phyloP scores from a whole-genome alignment of 169 alveolate species.

The Cystoisospora suis region DNA sequence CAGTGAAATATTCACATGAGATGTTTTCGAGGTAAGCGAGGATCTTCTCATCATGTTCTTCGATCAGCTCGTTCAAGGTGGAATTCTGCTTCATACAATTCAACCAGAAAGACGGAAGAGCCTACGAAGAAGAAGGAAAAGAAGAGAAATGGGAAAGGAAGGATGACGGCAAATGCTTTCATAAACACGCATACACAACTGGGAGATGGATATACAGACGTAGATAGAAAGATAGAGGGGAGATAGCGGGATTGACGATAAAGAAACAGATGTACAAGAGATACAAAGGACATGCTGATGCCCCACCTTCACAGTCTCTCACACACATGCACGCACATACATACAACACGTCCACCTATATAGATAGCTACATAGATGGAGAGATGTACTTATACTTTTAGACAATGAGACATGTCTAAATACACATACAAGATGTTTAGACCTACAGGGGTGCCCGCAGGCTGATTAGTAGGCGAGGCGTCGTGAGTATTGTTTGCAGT shows the following conservation, averaged over 20 bases:
- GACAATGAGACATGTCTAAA: not conserved
- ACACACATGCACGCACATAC: not conserved
- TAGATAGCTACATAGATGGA: not conserved
- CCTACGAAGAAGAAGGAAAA: not conserved
- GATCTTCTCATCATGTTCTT: slow-evolving; percentile 69
- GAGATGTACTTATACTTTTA: not conserved
- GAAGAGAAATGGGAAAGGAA: not conserved
- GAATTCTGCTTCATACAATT: slow-evolving; percentile 65
- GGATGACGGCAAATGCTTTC: not conserved
- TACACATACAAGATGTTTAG: not conserved
- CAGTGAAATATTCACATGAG: slow-evolving; percentile 64
- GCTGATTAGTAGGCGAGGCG: not conserved
- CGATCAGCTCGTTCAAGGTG: slow-evolving; percentile 67
- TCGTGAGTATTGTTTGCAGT: not conserved
- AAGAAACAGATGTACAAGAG: too few species aligned
- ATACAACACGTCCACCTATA: not conserved
- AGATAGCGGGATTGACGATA: not conserved
- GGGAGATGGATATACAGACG: not conserved
- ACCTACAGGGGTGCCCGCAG: not conserved
- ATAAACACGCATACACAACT: not conserved
- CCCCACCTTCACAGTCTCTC: not conserved
- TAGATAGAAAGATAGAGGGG: not conserved
- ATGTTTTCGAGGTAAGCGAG: slow-evolving; percentile 62
- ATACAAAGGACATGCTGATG: not conserved
- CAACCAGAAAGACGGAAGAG: slow-evolving; percentile 71